Evolutionary conservation across 495 filamentous ascomycete species (phyloP).

Genomic region (Amorphotheca resinae): DNA sequence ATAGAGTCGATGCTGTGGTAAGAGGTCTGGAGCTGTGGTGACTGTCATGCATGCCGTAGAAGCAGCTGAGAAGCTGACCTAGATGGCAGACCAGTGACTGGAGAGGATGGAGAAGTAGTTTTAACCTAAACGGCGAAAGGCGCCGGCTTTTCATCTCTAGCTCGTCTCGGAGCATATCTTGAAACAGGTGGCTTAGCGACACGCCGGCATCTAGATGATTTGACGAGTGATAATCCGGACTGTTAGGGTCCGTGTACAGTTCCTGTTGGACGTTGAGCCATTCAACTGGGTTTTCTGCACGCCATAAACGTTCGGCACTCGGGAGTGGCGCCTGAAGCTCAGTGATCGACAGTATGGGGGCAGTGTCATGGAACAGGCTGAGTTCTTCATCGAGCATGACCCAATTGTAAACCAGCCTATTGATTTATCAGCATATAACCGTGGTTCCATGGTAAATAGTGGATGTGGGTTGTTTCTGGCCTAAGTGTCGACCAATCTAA

Average conservation of each 20-base stretch:
- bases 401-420: constrained; percentile 50
- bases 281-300: constrained; percentile 24
- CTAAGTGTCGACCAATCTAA: neutral
- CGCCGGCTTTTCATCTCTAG: constrained; percentile 21
- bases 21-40: constrained; percentile 27
- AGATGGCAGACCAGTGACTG: constrained; percentile 37
- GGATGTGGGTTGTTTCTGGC: neutral
- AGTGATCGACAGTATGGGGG: constrained; percentile 41
- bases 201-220: constrained; percentile 22
- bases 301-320: constrained; percentile 31
- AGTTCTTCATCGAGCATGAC: constrained; percentile 56
- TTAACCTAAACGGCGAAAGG: constrained; percentile 35
- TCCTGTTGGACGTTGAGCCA: constrained; percentile 40
- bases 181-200: constrained; percentile 45
- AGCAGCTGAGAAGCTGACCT: constrained; percentile 34
- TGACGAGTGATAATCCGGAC: constrained; percentile 27
- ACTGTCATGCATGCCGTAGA: constrained; percentile 24
- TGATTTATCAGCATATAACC: constrained; percentile 12
- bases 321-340: constrained; percentile 47
- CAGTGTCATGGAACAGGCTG: constrained; percentile 48
- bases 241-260: constrained; percentile 28
- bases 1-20: constrained; percentile 37
- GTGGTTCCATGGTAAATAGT: neutral
- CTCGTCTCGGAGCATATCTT: constrained; percentile 37
- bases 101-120: constrained; percentile 39